Base-by-base conservation (phyloP, 1,284 basidiomycete species). In the Tilletiopsis washingtonensis region DNA sequence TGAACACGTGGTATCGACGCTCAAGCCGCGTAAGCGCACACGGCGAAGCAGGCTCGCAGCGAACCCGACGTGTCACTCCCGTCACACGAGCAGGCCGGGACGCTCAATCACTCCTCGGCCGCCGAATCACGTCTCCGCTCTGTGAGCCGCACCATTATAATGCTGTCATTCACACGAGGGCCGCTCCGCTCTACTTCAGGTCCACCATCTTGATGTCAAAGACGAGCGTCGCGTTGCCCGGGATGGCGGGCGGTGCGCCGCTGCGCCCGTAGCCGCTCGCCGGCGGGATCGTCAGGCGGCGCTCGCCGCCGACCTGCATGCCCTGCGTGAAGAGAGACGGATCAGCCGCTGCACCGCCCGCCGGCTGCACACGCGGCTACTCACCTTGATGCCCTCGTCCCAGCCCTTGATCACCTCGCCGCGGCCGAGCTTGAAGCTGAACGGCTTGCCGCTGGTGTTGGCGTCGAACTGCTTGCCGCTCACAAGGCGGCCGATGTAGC, bases 281-380 rank as follows among this genome's bases (percentile, higher is more conserved):
- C 49, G 79, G 57, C 59, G 90, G 88, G 54, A 91, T 80, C 43
- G 81, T 83, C 59, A 97, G 78, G 54, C 84, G 77, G 49, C 91
- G 83, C 76, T 96, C 91, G 36, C 89, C 88, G 47, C 88, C 91
- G 43, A 85, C 83, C 62, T 85, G 82, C 90, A 97, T 94, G 43
- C 91, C 93, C 49, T n/a, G n/a, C n/a, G n/a, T n/a, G n/a, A n/a
- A n/a, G n/a, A n/a, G n/a, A n/a, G n/a, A n/a, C n/a, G n/a, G n/a
- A n/a, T n/a, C n/a, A n/a, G n/a, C n/a, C n/a, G n/a, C n/a, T n/a
- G n/a, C n/a, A n/a, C n/a, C n/a, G n/a, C n/a, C n/a, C n/a, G n/a
- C n/a, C n/a, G n/a, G n/a, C n/a, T n/a, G n/a, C n/a, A n/a, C n/a
- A n/a, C n/a, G n/a, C n/a, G n/a, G n/a, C n/a, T n/a, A n/a, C n/a